These are phyloP conservation scores for Agrocybe praecox DNA, from an alignment of 768 basidiomycete species.

Conservation along the genomic window DNA sequence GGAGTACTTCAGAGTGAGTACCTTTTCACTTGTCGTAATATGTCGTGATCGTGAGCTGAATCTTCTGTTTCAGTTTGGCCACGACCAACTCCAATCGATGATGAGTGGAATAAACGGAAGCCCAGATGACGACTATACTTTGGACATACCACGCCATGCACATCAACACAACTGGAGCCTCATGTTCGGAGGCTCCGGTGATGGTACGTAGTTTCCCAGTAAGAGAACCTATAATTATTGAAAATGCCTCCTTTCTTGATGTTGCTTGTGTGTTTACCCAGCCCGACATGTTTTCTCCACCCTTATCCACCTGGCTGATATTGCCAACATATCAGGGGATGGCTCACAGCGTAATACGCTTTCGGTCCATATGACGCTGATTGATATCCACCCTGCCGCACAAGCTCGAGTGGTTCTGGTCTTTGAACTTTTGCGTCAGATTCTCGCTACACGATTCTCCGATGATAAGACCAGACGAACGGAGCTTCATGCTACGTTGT, in stretches of 20 bases:
- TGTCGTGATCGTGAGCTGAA: too few species aligned
- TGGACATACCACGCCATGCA: too few species aligned
- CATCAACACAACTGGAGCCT: too few species aligned
- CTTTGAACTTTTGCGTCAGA: neutral
- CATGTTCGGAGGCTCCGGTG: constrained; percentile 12
- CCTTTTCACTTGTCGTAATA: too few species aligned
- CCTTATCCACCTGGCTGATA: neutral
- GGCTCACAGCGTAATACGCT: too few species aligned
- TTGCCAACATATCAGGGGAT: too few species aligned
- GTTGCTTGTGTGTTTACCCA: neutral
- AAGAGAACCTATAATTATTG: neutral
- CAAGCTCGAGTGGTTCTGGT: neutral
- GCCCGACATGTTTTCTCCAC: constrained; percentile 8
- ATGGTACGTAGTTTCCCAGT: neutral
- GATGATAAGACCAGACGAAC: neutral
- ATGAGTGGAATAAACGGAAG: neutral
- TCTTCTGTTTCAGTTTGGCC: neutral
- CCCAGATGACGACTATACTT: neutral
- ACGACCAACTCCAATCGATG: neutral
- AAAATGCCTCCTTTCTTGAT: too few species aligned
- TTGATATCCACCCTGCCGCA: constrained; percentile 6
- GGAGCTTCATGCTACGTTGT: constrained; percentile 8
- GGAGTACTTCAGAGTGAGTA: neutral
- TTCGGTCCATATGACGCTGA: constrained; percentile 1
- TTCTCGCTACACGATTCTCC: neutral